Evolutionary conservation across 2,329 filamentous ascomycete species (phyloP).

Genomic region (Phoma herbarum): DNA sequence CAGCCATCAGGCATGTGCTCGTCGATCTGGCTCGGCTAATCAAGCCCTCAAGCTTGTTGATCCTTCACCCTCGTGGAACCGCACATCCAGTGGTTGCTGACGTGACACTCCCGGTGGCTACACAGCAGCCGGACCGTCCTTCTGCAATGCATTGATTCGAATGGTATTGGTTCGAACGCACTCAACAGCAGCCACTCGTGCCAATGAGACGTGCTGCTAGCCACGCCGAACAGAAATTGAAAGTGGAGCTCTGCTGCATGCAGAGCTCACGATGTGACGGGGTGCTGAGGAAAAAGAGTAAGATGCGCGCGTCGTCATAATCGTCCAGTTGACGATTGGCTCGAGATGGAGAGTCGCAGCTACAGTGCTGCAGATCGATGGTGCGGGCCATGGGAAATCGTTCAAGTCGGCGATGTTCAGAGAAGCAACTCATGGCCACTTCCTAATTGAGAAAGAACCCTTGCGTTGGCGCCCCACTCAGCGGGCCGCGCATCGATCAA

Average conservation of each 20-base stretch:
- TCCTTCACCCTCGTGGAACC: not conserved
- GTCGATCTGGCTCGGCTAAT: conserved; percentile 1
- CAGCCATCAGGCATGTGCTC: conserved; percentile 21
- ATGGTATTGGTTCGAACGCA: not conserved
- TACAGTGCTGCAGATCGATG: conserved; percentile 26
- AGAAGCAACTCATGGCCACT: not conserved
- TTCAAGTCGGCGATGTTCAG: conserved; percentile 1
- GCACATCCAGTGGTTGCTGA: conserved; percentile 1
- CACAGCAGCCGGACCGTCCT: conserved; percentile 3
- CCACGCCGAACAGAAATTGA: not conserved
- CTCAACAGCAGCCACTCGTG: not conserved
- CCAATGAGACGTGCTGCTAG: conserved; percentile 3
- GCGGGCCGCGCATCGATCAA: conserved; percentile 20
- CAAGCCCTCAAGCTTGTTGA: conserved; percentile 1
- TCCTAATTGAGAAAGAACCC: not conserved
- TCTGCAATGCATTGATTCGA: not conserved
- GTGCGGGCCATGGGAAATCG: conserved; percentile 6
- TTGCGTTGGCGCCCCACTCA: conserved; percentile 6
- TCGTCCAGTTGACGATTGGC: conserved; percentile 9
- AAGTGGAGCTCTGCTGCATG: conserved; percentile 10
- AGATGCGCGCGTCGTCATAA: conserved; percentile 3
- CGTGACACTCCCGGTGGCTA: not conserved
- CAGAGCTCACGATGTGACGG: conserved; percentile 3
- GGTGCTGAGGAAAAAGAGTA: not conserved
- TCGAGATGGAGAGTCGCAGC: not conserved